phyloP scores from a whole-genome alignment of 129 eudicot genomes.

The Calendula officinalis region DNA sequence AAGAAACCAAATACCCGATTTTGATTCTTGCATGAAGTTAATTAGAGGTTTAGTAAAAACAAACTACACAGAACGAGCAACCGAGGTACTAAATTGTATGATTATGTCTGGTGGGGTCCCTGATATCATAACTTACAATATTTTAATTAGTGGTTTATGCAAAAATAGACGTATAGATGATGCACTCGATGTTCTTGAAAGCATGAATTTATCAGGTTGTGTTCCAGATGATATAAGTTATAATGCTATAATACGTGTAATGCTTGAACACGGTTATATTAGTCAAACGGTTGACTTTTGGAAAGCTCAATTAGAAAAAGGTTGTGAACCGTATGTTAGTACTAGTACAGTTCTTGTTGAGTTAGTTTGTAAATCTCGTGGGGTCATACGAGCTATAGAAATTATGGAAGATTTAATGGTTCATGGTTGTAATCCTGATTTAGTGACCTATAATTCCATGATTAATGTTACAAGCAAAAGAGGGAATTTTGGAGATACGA shows the following conservation, averaged over 20 bases:
- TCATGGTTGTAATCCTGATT: conserved; percentile 74
- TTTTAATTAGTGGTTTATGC: conserved; percentile 67
- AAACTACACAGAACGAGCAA: conserved; percentile 49
- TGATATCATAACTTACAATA: conserved; percentile 79
- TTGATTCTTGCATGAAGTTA: conserved; percentile 56
- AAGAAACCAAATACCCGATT: conserved; percentile 69
- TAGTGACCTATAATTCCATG: conserved; percentile 60
- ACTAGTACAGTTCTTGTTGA: conserved; percentile 63
- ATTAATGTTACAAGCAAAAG: conserved; percentile 50
- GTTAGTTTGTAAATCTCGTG: conserved; percentile 59
- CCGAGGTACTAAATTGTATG: conserved; percentile 50
- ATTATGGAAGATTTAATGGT: conserved; percentile 58
- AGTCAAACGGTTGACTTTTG: conserved; percentile 63
- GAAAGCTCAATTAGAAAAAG: conserved; percentile 73
- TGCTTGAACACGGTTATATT: conserved; percentile 50
- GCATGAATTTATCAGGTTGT: conserved; percentile 76
- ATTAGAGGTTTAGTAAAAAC: conserved; percentile 62
- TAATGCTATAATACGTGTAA: conserved; percentile 58
- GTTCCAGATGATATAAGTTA: conserved; percentile 79
- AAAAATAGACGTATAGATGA: conserved; percentile 40
- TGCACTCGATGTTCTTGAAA: conserved; percentile 62
- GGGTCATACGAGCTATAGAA: conserved; percentile 57
- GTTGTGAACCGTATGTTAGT: conserved; percentile 66
- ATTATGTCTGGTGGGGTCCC: conserved; percentile 89
- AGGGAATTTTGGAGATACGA: conserved; percentile 50